Conservation (phyloP, 164 flowering plant genomes). For the grape (Vitis vinifera) region ASM3070453v1 NC_081807.1:18154501-18155000, state of each 20-base stretch:
- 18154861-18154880: slow-evolving; percentile 6
- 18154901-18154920: slow-evolving; percentile 1
- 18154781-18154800: no score
- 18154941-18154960: neutral
- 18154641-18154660: neutral
- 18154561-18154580: neutral
- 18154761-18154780: no score
- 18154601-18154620: neutral
- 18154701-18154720: slow-evolving; percentile 30
- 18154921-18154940: neutral
- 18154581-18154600: neutral
- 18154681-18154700: slow-evolving; percentile 4
- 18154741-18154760: no score
- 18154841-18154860: slow-evolving; percentile 1
- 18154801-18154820: no score
- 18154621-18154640: neutral
- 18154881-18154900: neutral
- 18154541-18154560: neutral
- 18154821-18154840: no score
- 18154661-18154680: slow-evolving; percentile 3
- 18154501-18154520: neutral
- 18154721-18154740: no score
- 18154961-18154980: neutral
- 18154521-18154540: neutral
- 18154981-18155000: neutral